Percentiles rank a stretch among this genome's conserved stretches.
These are phyloP conservation scores for Pythium dissimile DNA, from an alignment of 352 stramenopile genomes.

Conservation along the genomic window DNA sequence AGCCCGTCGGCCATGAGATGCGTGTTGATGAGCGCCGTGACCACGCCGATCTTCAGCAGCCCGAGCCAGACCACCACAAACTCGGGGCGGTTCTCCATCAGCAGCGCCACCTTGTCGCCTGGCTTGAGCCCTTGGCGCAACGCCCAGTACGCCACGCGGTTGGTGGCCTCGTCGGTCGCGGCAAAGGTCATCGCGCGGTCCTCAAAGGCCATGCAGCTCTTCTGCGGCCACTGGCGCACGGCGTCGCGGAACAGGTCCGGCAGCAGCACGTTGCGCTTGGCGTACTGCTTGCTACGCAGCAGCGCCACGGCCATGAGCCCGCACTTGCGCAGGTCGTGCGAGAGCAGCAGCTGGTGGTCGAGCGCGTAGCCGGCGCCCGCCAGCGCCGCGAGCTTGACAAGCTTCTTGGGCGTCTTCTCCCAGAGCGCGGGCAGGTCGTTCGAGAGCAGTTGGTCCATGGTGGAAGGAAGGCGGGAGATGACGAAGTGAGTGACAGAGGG, in stretches of 20 bases:
- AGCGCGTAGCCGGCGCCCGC: conserved; percentile 9
- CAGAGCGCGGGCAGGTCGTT: conserved; percentile 11
- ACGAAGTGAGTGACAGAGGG: no score
- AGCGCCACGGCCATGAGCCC: conserved; percentile 36
- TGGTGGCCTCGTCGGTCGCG: conserved; percentile 60
- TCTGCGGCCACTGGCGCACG: conserved; percentile 56
- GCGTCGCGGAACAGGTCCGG: conserved; percentile 62
- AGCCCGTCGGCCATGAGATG: conserved; percentile 61
- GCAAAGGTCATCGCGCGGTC: conserved; percentile 44
- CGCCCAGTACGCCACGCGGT: conserved; percentile 76
- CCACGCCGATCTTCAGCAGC: conserved; percentile 78
- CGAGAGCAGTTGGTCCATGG: conserved; percentile 11
- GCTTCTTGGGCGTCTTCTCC: conserved; percentile 24
- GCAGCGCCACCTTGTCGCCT: conserved; percentile 70
- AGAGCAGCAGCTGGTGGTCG: conserved; percentile 53
- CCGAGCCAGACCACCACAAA: conserved; percentile 83
- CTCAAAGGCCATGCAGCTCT: conserved; percentile 64
- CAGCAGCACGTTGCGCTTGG: conserved; percentile 36
- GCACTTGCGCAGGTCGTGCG: conserved; percentile 45
- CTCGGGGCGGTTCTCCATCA: conserved; percentile 87
- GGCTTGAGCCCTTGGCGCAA: conserved; percentile 37
- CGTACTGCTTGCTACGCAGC: conserved; percentile 38
- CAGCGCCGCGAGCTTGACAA: conserved; percentile 29
- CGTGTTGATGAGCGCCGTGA: conserved; percentile 85
- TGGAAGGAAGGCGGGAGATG: not conserved